Evolutionary conservation across 2,329 filamentous ascomycete species (phyloP).

Genomic region (Trichoderma sp.): DNA sequence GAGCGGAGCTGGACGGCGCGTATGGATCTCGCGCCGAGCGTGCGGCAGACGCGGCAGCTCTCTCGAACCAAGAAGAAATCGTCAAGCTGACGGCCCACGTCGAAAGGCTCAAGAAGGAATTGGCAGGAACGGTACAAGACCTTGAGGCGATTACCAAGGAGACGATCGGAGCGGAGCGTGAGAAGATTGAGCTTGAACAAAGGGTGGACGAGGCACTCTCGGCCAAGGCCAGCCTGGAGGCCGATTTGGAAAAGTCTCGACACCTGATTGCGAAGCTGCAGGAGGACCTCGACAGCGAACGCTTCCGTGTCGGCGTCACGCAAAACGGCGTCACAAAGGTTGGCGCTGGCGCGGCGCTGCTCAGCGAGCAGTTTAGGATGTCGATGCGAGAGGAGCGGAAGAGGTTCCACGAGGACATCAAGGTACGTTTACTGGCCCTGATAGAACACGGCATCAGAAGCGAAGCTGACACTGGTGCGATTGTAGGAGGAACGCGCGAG

Average conservation of each 20-base stretch:
- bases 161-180: slow-evolving; percentile 53
- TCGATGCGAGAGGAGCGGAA: slow-evolving; percentile 61
- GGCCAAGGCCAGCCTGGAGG: slow-evolving; percentile 45
- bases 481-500: slow-evolving; percentile 54
- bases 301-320: slow-evolving; percentile 47
- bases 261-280: slow-evolving; percentile 48
- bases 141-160: slow-evolving; percentile 58
- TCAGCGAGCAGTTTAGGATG: slow-evolving; percentile 59
- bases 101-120: slow-evolving; percentile 54
- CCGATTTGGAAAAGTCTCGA: slow-evolving; percentile 44
- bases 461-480: slow-evolving; percentile 27
- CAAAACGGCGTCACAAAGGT: slow-evolving; percentile 40
- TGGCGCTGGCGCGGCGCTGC: slow-evolving; percentile 52
- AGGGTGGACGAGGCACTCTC: slow-evolving; percentile 42
- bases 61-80: slow-evolving; percentile 52
- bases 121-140: slow-evolving; percentile 54
- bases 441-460: neutral
- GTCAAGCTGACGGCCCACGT: slow-evolving; percentile 52
- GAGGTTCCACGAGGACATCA: slow-evolving; percentile 59
- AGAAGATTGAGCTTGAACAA: slow-evolving; percentile 50
- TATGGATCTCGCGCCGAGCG: slow-evolving; percentile 62
- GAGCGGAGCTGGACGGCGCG: slow-evolving; percentile 63
- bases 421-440: slow-evolving; percentile 42
- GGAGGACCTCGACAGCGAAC: slow-evolving; percentile 56
- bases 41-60: slow-evolving; percentile 59